Conservation (phyloP, 352 stramenopile genomes). For the Labyrinthula sp. region DNA sequence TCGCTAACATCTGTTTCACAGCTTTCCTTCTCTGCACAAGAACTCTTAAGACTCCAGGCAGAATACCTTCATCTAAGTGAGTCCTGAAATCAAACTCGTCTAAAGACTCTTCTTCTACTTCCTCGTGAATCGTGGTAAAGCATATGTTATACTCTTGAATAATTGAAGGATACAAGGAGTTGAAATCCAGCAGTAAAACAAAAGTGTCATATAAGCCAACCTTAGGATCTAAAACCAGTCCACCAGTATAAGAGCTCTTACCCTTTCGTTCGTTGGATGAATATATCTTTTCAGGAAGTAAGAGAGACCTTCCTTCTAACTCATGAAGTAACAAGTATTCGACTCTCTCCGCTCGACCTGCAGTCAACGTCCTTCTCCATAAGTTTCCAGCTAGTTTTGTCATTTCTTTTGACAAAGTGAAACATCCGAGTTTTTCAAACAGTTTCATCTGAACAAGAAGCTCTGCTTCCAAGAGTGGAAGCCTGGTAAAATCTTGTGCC, state of each 20-base stretch:
- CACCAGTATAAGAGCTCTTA: constrained; percentile 65
- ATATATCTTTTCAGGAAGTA: constrained; percentile 77
- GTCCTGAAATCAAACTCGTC: constrained; percentile 56
- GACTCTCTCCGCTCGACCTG: constrained; percentile 90
- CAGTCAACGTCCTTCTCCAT: constrained; percentile 83
- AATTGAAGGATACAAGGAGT: constrained; percentile 97
- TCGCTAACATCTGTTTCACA: constrained; percentile 91
- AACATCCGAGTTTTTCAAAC: too few relatives aligned
- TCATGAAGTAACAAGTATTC: constrained; percentile 98
- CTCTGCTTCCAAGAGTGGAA: too few relatives aligned
- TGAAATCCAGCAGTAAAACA: constrained; percentile 98
- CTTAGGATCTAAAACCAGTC: constrained; percentile 97
- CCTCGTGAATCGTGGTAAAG: constrained; percentile 92
- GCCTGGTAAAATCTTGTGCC: too few relatives aligned
- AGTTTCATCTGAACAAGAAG: too few relatives aligned
- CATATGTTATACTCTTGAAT: constrained; percentile 99
- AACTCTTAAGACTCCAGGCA: constrained; percentile 86
- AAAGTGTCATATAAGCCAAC: constrained; percentile 98
- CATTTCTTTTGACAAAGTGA: too few relatives aligned
- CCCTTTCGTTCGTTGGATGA: constrained; percentile 7
- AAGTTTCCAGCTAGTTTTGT: constrained; percentile 93
- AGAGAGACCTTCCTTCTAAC: constrained; percentile 86
- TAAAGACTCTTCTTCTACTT: constrained; percentile 44
- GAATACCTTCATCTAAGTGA: constrained; percentile 57
- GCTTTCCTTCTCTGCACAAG: constrained; percentile 84